Conservation (phyloP, 106 monocot genomes). For the Acorus calamus region DNA sequence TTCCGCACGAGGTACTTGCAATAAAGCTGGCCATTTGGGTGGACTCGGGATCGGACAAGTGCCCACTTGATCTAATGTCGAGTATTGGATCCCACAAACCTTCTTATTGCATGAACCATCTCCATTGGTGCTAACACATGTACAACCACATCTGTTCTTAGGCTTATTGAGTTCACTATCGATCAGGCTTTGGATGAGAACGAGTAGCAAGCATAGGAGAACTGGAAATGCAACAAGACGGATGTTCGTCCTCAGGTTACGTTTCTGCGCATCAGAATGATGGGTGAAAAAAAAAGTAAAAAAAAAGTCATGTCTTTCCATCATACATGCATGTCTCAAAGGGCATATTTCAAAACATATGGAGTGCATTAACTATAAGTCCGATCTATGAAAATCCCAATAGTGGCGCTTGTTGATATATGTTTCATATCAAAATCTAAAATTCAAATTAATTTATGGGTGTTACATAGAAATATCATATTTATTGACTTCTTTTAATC, state of each 20-base stretch:
- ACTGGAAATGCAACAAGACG: conserved; percentile 31
- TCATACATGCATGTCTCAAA: too few relatives aligned
- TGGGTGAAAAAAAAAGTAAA: neutral
- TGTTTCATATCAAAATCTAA: too few relatives aligned
- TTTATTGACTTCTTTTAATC: too few relatives aligned
- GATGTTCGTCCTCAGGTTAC: conserved; percentile 37
- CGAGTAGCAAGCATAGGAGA: conserved; percentile 33
- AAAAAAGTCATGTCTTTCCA: too few relatives aligned
- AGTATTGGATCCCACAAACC: conserved; percentile 45
- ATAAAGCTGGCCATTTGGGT: conserved; percentile 35
- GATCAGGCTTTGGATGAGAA: conserved; percentile 24
- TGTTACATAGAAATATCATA: too few relatives aligned
- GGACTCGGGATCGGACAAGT: conserved; percentile 38
- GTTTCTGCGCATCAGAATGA: conserved; percentile 15
- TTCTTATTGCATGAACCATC: conserved; percentile 17
- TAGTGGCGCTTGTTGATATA: too few relatives aligned
- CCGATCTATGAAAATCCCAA: too few relatives aligned
- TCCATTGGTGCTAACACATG: conserved; percentile 9
- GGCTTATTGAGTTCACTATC: conserved; percentile 40
- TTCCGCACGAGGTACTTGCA: conserved; percentile 38
- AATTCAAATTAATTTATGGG: too few relatives aligned
- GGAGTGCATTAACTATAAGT: too few relatives aligned
- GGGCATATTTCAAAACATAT: too few relatives aligned
- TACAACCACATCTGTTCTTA: conserved; percentile 41
- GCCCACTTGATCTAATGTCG: conserved; percentile 25